Conservation (phyloP, 1,284 basidiomycete genomes). For the Cerioporus squamosus region DNA sequence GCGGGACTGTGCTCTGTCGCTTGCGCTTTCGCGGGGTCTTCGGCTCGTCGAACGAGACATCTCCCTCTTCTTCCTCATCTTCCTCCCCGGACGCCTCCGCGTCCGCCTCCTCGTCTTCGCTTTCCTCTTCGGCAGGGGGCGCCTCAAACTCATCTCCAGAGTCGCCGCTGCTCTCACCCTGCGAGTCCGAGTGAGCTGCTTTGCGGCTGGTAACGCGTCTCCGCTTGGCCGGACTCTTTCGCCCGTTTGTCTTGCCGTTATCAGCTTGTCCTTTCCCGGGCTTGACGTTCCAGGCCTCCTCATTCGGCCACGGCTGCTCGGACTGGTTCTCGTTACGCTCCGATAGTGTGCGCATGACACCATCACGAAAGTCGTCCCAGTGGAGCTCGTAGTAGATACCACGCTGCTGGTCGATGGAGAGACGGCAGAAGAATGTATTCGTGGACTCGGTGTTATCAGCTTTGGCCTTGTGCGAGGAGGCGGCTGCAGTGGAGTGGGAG, state of each 20-base stretch:
- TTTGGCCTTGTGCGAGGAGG: background rate
- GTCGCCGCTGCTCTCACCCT: background rate
- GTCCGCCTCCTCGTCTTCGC: background rate
- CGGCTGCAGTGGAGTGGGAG: slow-evolving; percentile 19
- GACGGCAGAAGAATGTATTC: slow-evolving; percentile 54
- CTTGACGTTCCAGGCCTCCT: slow-evolving; percentile 14
- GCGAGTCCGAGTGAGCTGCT: background rate
- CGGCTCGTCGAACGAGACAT: background rate
- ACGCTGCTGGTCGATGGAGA: slow-evolving; percentile 59
- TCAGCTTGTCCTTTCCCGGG: background rate
- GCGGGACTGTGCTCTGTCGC: slow-evolving; percentile 9
- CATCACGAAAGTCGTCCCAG: slow-evolving; percentile 54
- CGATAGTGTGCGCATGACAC: slow-evolving; percentile 41
- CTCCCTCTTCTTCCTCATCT: background rate
- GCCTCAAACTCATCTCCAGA: slow-evolving; percentile 6
- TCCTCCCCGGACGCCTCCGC: background rate
- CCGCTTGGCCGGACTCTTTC: background rate
- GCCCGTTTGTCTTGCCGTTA: background rate
- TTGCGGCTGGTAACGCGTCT: background rate
- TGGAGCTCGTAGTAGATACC: slow-evolving; percentile 66
- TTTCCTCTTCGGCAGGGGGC: background rate
- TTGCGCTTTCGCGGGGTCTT: slow-evolving; percentile 27
- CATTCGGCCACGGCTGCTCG: slow-evolving; percentile 9
- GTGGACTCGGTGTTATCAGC: slow-evolving; percentile 13
- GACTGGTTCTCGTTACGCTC: slow-evolving; percentile 9